Evolutionary conservation across 441 rosid genomes (phyloP), one percentile per base, ranked within the genome.

Genomic region (Mallotus japonicus): DNA sequence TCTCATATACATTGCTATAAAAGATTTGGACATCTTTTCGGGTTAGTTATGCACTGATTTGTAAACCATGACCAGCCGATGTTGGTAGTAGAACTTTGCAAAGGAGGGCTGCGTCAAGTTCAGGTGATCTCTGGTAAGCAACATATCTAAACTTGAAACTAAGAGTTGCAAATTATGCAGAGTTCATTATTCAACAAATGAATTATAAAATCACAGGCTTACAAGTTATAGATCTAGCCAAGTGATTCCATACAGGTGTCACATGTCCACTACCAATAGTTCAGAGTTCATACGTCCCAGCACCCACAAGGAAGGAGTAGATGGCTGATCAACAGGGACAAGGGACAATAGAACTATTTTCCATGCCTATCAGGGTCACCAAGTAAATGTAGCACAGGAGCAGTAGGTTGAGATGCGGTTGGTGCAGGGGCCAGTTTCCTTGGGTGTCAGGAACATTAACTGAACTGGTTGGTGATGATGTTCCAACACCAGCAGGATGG

Each of bases 341-440:
- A n/a, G n/a, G n/a, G n/a, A n/a, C 93, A 75, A 92, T 85, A 20
- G 98, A 90, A 54, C 80, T 88, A 64, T 91, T 90, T 73, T 90
- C 98, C 53, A 86, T 67, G 77, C 98, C 98, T 51, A 95, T 90
- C 71, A 91, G 84, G 84, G 81, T 95, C 98, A 72, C 97, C 97
- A 53, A 95, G 83, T 71, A 92, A 88, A 84, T 95, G 98, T 1
- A 97, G 96, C 64, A 90, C 91, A 61, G 90, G 89, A 78, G 89
- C 85, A 69, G 86, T 81, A 68, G 86, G 76, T 55, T 77, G 78
- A 76, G 90, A 80, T 62, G 83, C 80, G n/a, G 86, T 77, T 17
- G 87, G 81, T 37, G 90, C 80, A 74, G 92, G 86, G 32, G 83
- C 85, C 64, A 84, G 74, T 78, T 90, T 93, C 74, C 86, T 87